phyloP scores from a whole-genome alignment of 306 rosid genomes.

The Rosa chinensis region DNA sequence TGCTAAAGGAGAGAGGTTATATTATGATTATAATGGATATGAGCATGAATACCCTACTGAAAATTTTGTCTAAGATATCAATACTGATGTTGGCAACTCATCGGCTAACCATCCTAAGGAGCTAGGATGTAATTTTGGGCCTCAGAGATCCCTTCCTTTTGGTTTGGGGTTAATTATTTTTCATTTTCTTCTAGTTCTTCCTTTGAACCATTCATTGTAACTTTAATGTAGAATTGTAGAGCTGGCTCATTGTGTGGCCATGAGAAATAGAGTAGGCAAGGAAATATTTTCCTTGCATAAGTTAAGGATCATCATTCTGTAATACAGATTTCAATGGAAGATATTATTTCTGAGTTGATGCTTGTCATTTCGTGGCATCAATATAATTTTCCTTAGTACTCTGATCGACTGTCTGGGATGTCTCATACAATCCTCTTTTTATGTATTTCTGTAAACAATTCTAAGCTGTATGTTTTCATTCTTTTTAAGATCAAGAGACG shows the following conservation, averaged over 20 bases:
- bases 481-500: too few species aligned
- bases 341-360: not conserved
- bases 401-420: not conserved
- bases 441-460: not conserved
- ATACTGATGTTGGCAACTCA: conserved; percentile 27
- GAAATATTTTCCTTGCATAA: conserved; percentile 22
- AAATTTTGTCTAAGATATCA: conserved; percentile 63
- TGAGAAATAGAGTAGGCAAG: conserved; percentile 36
- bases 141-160: conserved; percentile 19
- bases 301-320: not conserved
- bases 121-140: conserved; percentile 42
- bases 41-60: conserved; percentile 78
- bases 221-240: conserved; percentile 41
- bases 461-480: too few species aligned
- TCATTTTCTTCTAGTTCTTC: conserved; percentile 18
- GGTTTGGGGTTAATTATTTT: conserved; percentile 12
- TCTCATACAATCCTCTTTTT: not conserved
- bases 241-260: conserved; percentile 35
- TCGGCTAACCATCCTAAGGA: conserved; percentile 25
- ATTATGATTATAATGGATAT: conserved; percentile 82
- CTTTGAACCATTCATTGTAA: conserved; percentile 38
- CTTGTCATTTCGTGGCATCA: not conserved
- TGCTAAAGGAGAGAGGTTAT: conserved; percentile 78
- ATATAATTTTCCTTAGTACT: not conserved
- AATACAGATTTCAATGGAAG: not conserved